Evolutionary conservation across 495 filamentous ascomycete genomes (phyloP).

Genomic region (Apodospora peruviana): DNA sequence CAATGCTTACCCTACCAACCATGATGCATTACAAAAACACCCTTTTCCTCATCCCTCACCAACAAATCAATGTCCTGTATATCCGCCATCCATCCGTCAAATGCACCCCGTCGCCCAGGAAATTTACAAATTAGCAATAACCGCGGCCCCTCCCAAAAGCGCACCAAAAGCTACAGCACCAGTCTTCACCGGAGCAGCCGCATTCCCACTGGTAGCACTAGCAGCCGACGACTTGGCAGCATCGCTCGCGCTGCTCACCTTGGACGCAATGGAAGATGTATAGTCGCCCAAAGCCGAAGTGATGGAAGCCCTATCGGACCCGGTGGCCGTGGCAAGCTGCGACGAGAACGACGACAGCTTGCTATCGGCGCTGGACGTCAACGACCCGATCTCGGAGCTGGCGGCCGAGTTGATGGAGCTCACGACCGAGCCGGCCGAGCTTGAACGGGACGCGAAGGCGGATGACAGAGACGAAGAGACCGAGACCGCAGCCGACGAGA

Average conservation of each 20-base stretch:
- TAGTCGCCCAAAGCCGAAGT: slow-evolving; percentile 13
- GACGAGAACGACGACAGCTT: slow-evolving; percentile 12
- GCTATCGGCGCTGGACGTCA: slow-evolving; percentile 15
- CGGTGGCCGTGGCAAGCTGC: slow-evolving; percentile 21
- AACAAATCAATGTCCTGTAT: background rate
- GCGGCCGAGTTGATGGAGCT: slow-evolving; percentile 12
- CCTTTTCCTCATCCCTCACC: background rate
- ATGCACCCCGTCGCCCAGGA: background rate
- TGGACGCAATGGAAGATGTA: slow-evolving; percentile 11
- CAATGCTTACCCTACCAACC: no score
- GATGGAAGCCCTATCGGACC: slow-evolving; percentile 14
- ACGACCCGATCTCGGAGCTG: slow-evolving; percentile 10
- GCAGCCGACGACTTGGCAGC: slow-evolving; percentile 5
- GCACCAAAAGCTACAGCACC: slow-evolving; percentile 31
- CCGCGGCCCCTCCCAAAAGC: slow-evolving; percentile 30
- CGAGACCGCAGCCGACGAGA: slow-evolving; percentile 12
- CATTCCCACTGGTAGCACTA: slow-evolving; percentile 8
- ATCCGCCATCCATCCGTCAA: background rate
- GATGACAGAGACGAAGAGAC: slow-evolving; percentile 13
- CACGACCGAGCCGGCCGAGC: slow-evolving; percentile 1
- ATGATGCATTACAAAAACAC: no score
- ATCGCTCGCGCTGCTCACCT: slow-evolving; percentile 9
- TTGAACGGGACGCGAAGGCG: slow-evolving; percentile 4
- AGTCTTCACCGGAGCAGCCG: slow-evolving; percentile 20
- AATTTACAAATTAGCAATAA: slow-evolving; percentile 22